Evolutionary conservation across 345 rosid species (phyloP).

Genomic region (Hypericum perforatum): DNA sequence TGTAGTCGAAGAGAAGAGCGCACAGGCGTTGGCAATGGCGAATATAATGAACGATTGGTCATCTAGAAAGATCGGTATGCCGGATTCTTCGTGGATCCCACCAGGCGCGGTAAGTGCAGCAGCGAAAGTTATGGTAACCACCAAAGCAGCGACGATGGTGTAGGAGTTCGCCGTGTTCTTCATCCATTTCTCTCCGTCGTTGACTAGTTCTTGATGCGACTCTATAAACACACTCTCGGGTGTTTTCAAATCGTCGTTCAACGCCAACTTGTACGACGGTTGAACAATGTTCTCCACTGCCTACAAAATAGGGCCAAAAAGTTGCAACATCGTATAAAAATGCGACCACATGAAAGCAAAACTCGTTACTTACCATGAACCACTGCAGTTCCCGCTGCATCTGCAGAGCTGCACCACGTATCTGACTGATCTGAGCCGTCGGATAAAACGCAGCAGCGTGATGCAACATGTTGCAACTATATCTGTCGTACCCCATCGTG

Average conservation of each 20-base stretch:
- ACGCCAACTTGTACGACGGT: constrained; percentile 2
- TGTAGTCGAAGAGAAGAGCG: constrained; percentile 3
- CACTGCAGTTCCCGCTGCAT: constrained; percentile 8
- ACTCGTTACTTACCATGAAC: no score
- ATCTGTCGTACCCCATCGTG: no score
- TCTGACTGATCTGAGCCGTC: not conserved
- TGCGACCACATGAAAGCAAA: no score
- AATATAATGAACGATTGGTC: not conserved
- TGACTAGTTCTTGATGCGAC: not conserved
- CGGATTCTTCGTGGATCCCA: constrained; percentile 2
- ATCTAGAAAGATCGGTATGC: not conserved
- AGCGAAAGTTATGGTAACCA: constrained; percentile 3
- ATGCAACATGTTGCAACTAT: no score
- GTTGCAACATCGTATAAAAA: no score
- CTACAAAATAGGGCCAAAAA: not conserved
- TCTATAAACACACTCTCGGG: not conserved
- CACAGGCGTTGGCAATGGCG: not conserved
- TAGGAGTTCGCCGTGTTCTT: constrained; percentile 6
- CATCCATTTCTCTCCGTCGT: constrained; percentile 8
- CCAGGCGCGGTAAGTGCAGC: constrained; percentile 6
- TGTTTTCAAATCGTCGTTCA: constrained; percentile 3
- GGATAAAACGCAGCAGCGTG: no score
- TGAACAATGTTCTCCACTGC: constrained; percentile 6
- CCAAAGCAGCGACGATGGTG: constrained; percentile 3
- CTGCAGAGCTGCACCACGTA: constrained; percentile 17